phyloP scores from a whole-genome alignment of 176 grass and related monocot genomes.

The Paspalum notatum region DNA sequence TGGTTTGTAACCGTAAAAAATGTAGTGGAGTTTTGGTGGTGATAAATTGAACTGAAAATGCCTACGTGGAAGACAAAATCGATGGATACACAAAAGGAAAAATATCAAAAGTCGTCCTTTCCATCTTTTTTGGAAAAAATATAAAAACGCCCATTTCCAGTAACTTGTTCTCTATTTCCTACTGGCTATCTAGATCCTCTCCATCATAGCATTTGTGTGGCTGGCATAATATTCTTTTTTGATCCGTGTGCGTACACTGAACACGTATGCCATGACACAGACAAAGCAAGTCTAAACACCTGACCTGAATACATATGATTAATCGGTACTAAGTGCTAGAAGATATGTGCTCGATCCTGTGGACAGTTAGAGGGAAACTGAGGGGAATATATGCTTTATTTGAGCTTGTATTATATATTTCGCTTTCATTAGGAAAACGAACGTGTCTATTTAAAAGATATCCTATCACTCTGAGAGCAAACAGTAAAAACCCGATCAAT shows the following conservation, averaged over 20 bases:
- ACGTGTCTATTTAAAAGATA: not conserved
- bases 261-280: conserved; percentile 19
- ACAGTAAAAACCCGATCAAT: not conserved
- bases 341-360: conserved; percentile 10
- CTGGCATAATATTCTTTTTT: conserved; percentile 31
- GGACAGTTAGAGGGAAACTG: conserved; percentile 18
- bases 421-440: not conserved
- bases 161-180: not conserved
- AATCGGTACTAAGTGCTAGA: not conserved
- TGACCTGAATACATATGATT: conserved; percentile 14
- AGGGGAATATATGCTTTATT: not conserved
- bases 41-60: not conserved
- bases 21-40: not conserved
- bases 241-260: not conserved
- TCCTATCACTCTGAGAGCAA: not conserved
- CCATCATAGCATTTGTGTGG: not conserved
- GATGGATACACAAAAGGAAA: not conserved
- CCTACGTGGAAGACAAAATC: not conserved
- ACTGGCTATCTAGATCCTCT: not conserved
- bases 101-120: not conserved
- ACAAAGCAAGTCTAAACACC: conserved; percentile 1
- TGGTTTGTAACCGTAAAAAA: not conserved
- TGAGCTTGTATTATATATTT: conserved; percentile 21
- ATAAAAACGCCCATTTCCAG: not conserved
- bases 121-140: not conserved